Percentiles rank a stretch among this genome's conserved stretches.
phyloP scores from a whole-genome alignment of 495 filamentous ascomycete species.

The Podospora anserina region DNA sequence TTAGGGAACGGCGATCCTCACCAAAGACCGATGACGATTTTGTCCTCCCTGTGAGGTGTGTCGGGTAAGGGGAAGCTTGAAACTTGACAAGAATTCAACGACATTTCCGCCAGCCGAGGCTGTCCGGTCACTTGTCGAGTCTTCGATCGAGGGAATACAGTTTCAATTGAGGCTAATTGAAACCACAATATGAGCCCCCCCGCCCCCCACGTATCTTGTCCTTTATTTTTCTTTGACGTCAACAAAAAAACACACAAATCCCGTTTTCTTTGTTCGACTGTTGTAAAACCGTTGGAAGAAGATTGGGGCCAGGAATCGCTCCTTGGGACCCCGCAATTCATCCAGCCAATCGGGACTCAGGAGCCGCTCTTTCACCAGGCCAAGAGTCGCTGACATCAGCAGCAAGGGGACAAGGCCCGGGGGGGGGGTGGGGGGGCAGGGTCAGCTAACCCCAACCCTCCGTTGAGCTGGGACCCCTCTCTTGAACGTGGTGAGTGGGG shows the following conservation, averaged over 20 bases:
- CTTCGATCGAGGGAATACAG: not conserved
- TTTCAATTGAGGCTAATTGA: not conserved
- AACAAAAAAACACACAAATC: not conserved
- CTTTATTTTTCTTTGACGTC: not conserved
- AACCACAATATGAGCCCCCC: not conserved
- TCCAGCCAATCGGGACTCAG: not conserved
- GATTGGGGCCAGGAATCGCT: not conserved
- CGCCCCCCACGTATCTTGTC: not conserved
- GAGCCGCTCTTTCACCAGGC: too few species aligned
- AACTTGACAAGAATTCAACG: not conserved
- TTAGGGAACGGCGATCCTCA: not conserved
- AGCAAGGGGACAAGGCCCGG: not conserved
- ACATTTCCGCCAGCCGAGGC: not conserved
- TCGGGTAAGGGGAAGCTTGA: not conserved
- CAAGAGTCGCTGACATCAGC: not conserved
- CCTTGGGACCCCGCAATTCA: not conserved
- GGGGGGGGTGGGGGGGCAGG: too few species aligned
- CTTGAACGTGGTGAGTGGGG: not conserved
- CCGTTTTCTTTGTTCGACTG: not conserved
- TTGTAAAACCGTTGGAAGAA: not conserved
- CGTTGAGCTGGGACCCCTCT: not conserved
- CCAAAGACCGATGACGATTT: not conserved
- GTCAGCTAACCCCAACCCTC: not conserved
- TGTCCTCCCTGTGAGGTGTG: not conserved
- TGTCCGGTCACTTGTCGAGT: not conserved